Evolutionary conservation across 345 rosid species (phyloP).

Genomic region (Psidium friedrichsthalianum): DNA sequence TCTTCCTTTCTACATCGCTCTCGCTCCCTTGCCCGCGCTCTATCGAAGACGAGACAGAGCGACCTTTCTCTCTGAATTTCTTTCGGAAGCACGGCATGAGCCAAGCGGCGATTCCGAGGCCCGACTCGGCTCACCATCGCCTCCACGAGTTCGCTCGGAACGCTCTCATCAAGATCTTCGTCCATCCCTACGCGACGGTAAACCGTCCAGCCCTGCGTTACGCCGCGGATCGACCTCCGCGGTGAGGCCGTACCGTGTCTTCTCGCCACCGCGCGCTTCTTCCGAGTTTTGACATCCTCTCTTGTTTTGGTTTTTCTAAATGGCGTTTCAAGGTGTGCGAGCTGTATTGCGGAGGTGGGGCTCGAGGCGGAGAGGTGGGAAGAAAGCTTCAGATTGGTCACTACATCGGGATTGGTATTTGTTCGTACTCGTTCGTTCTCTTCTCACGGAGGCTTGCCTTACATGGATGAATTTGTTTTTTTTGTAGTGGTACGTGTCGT

Average conservation of each 20-base stretch:
- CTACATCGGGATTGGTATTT: slow-evolving; percentile 73
- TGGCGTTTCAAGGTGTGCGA: slow-evolving; percentile 53
- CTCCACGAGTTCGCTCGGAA: slow-evolving; percentile 77
- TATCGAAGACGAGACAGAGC: neutral
- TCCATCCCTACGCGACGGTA: slow-evolving; percentile 83
- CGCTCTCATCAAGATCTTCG: slow-evolving; percentile 78
- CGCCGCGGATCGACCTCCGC: neutral
- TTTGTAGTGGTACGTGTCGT: neutral
- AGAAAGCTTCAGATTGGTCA: slow-evolving; percentile 52
- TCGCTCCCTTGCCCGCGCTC: neutral
- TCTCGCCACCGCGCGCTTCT: neutral
- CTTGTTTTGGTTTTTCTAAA: too few relatives aligned
- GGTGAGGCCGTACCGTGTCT: neutral
- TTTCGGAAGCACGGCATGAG: slow-evolving; percentile 21
- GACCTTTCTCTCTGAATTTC: neutral
- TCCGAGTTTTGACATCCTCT: neutral
- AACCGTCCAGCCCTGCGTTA: neutral
- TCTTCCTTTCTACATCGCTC: neutral
- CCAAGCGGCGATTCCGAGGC: slow-evolving; percentile 23
- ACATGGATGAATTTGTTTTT: neutral
- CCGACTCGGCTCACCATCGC: slow-evolving; percentile 70
- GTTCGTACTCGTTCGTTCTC: neutral
- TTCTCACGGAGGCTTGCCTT: neutral
- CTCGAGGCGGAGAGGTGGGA: slow-evolving; percentile 73
- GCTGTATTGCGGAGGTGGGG: slow-evolving; percentile 72